phyloP scores from a whole-genome alignment of 2,329 filamentous ascomycete species.

The Drechslera avenae region DNA sequence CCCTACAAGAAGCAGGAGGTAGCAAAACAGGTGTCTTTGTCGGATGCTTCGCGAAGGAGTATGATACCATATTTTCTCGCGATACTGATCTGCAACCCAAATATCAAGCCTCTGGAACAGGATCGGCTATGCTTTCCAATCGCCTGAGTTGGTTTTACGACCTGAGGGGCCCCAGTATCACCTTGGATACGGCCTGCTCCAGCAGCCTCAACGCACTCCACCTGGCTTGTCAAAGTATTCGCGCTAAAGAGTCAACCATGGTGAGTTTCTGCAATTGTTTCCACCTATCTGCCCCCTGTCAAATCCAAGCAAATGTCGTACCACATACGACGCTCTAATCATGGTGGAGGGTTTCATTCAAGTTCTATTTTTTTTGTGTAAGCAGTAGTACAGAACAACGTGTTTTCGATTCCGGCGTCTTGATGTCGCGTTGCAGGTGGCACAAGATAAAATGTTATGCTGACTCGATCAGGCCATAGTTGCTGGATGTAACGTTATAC shows the following conservation, averaged over 20 bases:
- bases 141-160: conserved; percentile 30
- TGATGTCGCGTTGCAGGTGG: too few relatives aligned
- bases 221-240: conserved; percentile 19
- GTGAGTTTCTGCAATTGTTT: conserved; percentile 6
- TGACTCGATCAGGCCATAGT: conserved; percentile 9
- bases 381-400: too few relatives aligned
- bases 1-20: conserved; percentile 11
- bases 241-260: conserved; percentile 4
- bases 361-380: too few relatives aligned
- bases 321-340: too few relatives aligned
- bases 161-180: conserved; percentile 26
- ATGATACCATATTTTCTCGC: conserved; percentile 4
- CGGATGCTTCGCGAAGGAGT: conserved; percentile 16
- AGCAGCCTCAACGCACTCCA: conserved; percentile 25
- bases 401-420: too few relatives aligned
- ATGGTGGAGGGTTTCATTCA: too few relatives aligned
- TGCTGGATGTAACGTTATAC: conserved; percentile 15
- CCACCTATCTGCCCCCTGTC: background rate
- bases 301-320: too few relatives aligned
- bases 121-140: conserved; percentile 15
- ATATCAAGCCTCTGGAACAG: conserved; percentile 5
- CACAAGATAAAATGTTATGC: background rate
- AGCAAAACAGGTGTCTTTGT: conserved; percentile 20
- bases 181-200: conserved; percentile 37
- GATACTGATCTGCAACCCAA: conserved; percentile 7